A percentile compares a stretch with the other conserved stretches of the same genome.
Conservation (phyloP, 129 eudicot species). For the Glebionis coronaria region DNA sequence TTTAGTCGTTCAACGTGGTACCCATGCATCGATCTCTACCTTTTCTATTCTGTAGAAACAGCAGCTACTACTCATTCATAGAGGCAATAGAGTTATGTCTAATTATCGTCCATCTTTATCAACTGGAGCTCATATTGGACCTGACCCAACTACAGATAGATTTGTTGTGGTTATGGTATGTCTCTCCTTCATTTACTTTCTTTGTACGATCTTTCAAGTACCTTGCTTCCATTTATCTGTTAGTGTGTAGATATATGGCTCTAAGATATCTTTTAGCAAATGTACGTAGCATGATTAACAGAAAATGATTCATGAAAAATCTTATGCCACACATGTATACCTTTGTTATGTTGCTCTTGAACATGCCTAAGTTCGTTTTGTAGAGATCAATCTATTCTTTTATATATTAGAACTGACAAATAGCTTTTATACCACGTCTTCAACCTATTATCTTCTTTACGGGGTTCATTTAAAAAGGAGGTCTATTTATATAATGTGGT, state of each 20-base stretch:
- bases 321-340: not conserved
- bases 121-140: constrained; percentile 97
- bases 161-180: constrained; percentile 95
- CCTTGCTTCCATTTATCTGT: not conserved
- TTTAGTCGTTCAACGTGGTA: too few species aligned
- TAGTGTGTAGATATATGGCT: constrained; percentile 19
- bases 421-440: too few species aligned
- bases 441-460: too few species aligned
- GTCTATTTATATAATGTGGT: too few species aligned
- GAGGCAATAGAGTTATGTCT: too few species aligned
- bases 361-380: too few species aligned
- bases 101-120: not conserved
- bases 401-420: too few species aligned
- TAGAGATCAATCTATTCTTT: too few species aligned
- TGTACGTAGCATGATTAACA: not conserved
- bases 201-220: not conserved
- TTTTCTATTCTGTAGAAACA: too few species aligned
- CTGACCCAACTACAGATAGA: constrained; percentile 98
- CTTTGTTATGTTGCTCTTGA: not conserved
- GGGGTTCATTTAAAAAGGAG: too few species aligned
- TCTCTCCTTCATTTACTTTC: constrained; percentile 6
- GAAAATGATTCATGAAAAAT: constrained; percentile 2
- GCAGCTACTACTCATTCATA: too few species aligned
- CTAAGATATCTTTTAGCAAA: not conserved
- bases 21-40: too few species aligned